Evolutionary conservation across 495 filamentous ascomycete genomes (phyloP).

Genomic region (Penicillium macrosclerotiorum): DNA sequence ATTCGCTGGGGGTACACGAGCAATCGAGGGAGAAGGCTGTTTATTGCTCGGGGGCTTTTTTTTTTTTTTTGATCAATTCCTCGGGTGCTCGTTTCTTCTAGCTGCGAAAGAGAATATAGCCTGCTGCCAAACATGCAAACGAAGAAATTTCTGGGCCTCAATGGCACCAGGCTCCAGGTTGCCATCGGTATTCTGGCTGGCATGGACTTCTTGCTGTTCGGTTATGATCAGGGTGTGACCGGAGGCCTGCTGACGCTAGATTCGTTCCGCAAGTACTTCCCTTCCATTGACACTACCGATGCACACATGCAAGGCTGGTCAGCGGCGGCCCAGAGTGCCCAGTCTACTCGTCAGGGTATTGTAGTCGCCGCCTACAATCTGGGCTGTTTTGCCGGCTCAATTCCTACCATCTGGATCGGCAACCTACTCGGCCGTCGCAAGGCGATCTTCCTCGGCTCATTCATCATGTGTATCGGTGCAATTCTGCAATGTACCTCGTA

Average conservation of each 20-base stretch:
- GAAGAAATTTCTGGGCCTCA: conserved; percentile 59
- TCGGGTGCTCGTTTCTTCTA: no score
- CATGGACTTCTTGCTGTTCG: conserved; percentile 65
- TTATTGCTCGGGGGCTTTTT: no score
- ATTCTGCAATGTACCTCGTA: conserved; percentile 63
- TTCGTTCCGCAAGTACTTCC: conserved; percentile 55
- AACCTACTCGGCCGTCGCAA: conserved; percentile 57
- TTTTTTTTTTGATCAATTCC: no score
- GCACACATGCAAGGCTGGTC: conserved; percentile 24
- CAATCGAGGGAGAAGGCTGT: no score
- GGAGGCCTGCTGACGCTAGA: conserved; percentile 57
- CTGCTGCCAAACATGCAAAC: conserved; percentile 26
- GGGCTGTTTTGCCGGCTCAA: conserved; percentile 62
- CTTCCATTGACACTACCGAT: conserved; percentile 49
- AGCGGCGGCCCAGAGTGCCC: conserved; percentile 28
- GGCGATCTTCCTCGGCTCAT: conserved; percentile 53
- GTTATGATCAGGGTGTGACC: conserved; percentile 60
- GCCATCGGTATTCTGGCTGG: conserved; percentile 68
- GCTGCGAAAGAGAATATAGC: no score
- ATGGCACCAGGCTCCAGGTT: conserved; percentile 62
- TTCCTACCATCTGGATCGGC: conserved; percentile 58
- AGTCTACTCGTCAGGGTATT: conserved; percentile 58
- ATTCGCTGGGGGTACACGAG: background rate
- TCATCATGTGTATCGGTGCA: conserved; percentile 58
- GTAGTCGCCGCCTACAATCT: conserved; percentile 66